Conservation (phyloP, 192 early-diverging fungal species). For the Jimgerdemannia lactiflua region DNA sequence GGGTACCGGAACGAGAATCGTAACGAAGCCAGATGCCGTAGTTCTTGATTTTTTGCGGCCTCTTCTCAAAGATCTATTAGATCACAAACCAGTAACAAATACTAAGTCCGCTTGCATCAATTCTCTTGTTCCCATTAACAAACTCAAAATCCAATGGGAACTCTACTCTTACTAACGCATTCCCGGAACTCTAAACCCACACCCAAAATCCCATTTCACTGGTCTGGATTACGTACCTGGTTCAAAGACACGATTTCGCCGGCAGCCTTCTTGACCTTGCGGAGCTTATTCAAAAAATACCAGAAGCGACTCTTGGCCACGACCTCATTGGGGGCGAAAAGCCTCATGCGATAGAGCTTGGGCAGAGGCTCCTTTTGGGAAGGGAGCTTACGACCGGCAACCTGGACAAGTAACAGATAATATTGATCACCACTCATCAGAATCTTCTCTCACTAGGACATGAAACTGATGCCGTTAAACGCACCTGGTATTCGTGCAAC, state of each 20-base stretch:
- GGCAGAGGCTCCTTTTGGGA: constrained; percentile 89
- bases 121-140: neutral
- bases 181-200: too few species aligned
- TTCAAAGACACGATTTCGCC: constrained; percentile 98
- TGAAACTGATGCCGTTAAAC: neutral
- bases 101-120: neutral
- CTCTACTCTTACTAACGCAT: too few species aligned
- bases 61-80: constrained; percentile 89
- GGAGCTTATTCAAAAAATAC: constrained; percentile 99
- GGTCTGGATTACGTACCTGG: constrained; percentile 70
- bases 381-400: constrained; percentile 95
- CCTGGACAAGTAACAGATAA: constrained; percentile 42
- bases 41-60: constrained; percentile 92
- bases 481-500: constrained; percentile 51
- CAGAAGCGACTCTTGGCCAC: constrained; percentile 99
- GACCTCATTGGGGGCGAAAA: constrained; percentile 98
- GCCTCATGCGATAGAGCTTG: constrained; percentile 97
- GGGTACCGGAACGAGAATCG: constrained; percentile 98
- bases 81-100: neutral
- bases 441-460: neutral
- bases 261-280: constrained; percentile 98
- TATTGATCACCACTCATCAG: neutral
- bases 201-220: constrained; percentile 27
- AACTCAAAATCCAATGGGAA: neutral
- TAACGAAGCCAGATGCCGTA: constrained; percentile 99